Evolutionary conservation across 2,329 filamentous ascomycete genomes (phyloP), one percentile per base, ranked within the genome.

Genomic region (Calonectria henricotiae): DNA sequence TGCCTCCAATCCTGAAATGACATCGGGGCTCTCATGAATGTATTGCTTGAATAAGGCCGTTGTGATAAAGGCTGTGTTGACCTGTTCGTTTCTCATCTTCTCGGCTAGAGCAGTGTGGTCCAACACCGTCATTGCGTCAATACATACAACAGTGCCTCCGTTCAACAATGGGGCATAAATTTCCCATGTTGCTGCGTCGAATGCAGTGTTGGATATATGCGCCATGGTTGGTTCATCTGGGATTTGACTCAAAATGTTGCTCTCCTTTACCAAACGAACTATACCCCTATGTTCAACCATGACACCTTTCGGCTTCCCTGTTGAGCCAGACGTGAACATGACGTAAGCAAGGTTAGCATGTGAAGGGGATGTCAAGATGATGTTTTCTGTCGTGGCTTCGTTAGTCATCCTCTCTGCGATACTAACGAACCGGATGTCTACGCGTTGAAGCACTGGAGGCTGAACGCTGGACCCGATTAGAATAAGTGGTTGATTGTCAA

Each of bases 51-150:
- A 35, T 5, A 54, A 12, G 1, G 49, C 15, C 9, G 49, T 35
- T 9, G 49, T 54, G 49, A 54, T 20, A 15, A 55, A 55, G 17
- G n/a, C 30, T 2, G 20, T 77, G 75, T 3, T 83, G 83, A 62
- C 86, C 3, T 3, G 9, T 37, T 37, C 35, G 12, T 37, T 13
- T 13, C 9, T 9, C 3, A 37, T 9, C 11, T 3, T 37, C 12
- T 37, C 9, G 3, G 35, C 35, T 11, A 37, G 8, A 37, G 17
- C 17, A 5, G 4, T 7, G 8, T 15, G 8, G 17, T 44, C 41
- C 1, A 44, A 9, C 7, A 20, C 17, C 5, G 41, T 20, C 7
- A 20, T 3, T 9, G 17, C 5, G 9, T 44, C 41, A 8, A 44
- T 20, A 44, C 41, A 44, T 9, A 44, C 8, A 5, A 44, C 5